Evolutionary conservation across 1,284 basidiomycete species (phyloP), one percentile per base, ranked within the genome.

Genomic region (Earliella scabrosa): DNA sequence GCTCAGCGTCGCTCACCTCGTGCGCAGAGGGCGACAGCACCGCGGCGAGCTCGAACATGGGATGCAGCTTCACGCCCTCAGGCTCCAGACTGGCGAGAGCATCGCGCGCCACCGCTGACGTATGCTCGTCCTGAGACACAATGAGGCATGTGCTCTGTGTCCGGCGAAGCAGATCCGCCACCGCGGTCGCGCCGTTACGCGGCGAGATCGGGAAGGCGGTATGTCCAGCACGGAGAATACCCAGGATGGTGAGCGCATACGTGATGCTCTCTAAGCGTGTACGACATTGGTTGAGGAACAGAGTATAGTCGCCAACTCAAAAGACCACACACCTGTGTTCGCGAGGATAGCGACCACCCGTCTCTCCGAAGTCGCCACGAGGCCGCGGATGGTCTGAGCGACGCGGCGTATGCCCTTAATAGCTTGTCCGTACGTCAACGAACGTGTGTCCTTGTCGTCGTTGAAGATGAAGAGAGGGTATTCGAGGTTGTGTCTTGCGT

Each of bases 161-260:
- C 36, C 67, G 66, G 9, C 49, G 45, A 16, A 77, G 64, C 7
- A 79, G 63, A 58, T 77, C 67, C 0, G 66, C 70, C 2, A 77
- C 59, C 0, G 72, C 75, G 1, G 65, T 56, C 7, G 70, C 56
- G 2, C 74, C 76, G 56, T 78, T 78, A 18, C 74, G 67, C 0
- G 72, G 66, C 0, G 77, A 78, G 32, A 78, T 67, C 0, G 69
- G 69, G 59, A 78, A 77, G 2, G 61, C 55, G 6, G 47, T 47
- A 49, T 54, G 64, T 7, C 70, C 71, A 2, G 60, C 54, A 8
- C 39, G 56, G 23, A 62, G 46, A 11, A 74, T 60, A 14, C 71
- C 72, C 14, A 63, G 21, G n/a, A 64, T 38, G 8, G 65, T 46
- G 8, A 66, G 59, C n/a, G 63, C 56, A 50, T 71, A 73, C 0